Base-by-base conservation (phyloP, 2,329 filamentous ascomycete species). In the Penicillium brasilianum region DNA sequence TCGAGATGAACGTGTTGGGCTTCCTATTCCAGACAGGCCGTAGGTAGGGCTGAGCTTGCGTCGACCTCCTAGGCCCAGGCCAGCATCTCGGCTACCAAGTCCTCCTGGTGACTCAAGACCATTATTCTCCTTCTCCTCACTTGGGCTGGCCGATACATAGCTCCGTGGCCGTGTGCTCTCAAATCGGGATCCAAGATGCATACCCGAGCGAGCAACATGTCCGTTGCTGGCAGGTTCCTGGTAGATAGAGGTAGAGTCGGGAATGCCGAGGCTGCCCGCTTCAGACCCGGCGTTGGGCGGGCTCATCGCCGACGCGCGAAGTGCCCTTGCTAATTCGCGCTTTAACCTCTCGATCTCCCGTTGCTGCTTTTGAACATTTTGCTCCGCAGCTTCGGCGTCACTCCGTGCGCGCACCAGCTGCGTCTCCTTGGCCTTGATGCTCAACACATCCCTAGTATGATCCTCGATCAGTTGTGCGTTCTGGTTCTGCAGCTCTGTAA, bases 391-490 rank as follows among this genome's bases (percentile, higher is more conserved):
- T 75, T 98, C 94, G 34, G 90, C 91, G 72, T 99, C 95, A 66
- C 91, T 93, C 57, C 93, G 86, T 11, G 95, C 93, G 48, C 95
- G 89, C 10, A 98, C 94, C 5, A 99, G 85, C 71, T 99, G 95
- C 3, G 95, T 98, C 77, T 99, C 95, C 78, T 99, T 99, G 14
- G 95, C 95, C 77, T 98, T 98, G 80, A 99, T 96, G 69, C 93
- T 95, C 44, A 99, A 83, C 0, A 97, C 92, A 71, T 99, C 94
- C 51, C 94, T 86, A 0, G 95, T 99, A 76, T 98, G 94, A 71
- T 98, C 94, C 78, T 99, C 95, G 63, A 99, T 99, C 36, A 99
- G 83, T 65, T 95, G 90, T 25, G 95, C 95, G 72, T 99, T 99
- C 75, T 97, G 92, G 71, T 97, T 96, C 79, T 97, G 96, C 32